Percentiles rank a stretch among this genome's conserved stretches.
Evolutionary conservation across 441 rosid genomes (phyloP).

Genomic region (Euphorbia corollata): DNA sequence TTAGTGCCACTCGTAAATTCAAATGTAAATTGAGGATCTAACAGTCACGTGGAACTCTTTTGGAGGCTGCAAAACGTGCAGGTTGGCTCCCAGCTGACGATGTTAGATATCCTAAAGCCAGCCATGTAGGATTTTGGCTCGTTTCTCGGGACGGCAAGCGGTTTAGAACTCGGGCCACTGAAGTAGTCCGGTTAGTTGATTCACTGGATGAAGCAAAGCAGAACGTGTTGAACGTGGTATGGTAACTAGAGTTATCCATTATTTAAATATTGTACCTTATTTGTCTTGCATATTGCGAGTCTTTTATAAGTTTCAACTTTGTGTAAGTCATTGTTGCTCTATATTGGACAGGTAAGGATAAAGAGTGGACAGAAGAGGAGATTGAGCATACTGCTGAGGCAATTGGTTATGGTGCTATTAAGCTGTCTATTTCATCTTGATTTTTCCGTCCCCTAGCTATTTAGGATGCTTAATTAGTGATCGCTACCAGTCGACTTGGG

Average conservation of each 20-base stretch:
- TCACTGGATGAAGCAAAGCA: slow-evolving; percentile 77
- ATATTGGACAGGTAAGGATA: slow-evolving; percentile 54
- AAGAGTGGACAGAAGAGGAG: slow-evolving; percentile 81
- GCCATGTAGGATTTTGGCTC: slow-evolving; percentile 86
- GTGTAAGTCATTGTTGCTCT: slow-evolving; percentile 4
- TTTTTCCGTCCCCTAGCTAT: not conserved
- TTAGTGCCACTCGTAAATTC: not conserved
- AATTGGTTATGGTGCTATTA: slow-evolving; percentile 91
- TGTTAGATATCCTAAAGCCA: slow-evolving; percentile 47
- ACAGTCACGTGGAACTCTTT: slow-evolving; percentile 19
- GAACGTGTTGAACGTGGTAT: slow-evolving; percentile 78
- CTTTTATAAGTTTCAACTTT: slow-evolving; percentile 8
- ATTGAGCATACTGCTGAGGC: slow-evolving; percentile 88
- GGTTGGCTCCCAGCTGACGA: slow-evolving; percentile 71
- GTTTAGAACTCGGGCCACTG: slow-evolving; percentile 73
- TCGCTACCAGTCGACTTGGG: not conserved
- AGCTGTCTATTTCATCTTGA: slow-evolving; percentile 24
- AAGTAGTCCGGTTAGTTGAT: slow-evolving; percentile 88
- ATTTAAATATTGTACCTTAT: slow-evolving; percentile 11
- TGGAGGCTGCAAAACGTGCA: slow-evolving; percentile 73
- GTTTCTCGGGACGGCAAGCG: slow-evolving; percentile 92
- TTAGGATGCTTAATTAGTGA: not conserved
- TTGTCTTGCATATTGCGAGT: not conserved
- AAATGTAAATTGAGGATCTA: slow-evolving; percentile 9
- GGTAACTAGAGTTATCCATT: slow-evolving; percentile 16